Percentiles rank a stretch among this genome's conserved stretches.
phyloP scores from a whole-genome alignment of 352 stramenopile genomes.

The Phytophthora podocarpi region DNA sequence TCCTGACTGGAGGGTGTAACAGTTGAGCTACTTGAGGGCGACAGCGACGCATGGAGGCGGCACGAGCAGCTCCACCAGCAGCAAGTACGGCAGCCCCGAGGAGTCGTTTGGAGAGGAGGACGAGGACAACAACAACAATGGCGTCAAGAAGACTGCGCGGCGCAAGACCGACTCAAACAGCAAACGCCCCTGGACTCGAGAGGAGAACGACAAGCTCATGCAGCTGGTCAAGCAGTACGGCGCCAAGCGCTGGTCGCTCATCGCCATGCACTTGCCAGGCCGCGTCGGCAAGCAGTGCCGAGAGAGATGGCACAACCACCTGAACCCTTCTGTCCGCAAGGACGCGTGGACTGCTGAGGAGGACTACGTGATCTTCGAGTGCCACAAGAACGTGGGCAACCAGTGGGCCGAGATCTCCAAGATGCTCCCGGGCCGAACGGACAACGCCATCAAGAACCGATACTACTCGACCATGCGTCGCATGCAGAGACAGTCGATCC shows the following conservation, averaged over 20 bases:
- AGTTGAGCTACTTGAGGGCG: constrained; percentile 45
- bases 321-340: constrained; percentile 89
- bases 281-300: constrained; percentile 91
- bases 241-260: constrained; percentile 89
- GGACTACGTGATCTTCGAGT: constrained; percentile 91
- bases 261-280: constrained; percentile 87
- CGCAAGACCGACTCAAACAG: constrained; percentile 83
- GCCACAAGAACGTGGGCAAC: constrained; percentile 92
- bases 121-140: constrained; percentile 49
- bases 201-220: constrained; percentile 91
- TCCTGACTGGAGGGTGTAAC: neutral
- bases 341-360: constrained; percentile 91
- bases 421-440: constrained; percentile 88
- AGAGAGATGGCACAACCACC: constrained; percentile 90
- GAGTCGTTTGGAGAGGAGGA: constrained; percentile 78
- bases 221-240: constrained; percentile 91
- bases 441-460: constrained; percentile 93
- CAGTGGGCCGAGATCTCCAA: constrained; percentile 93
- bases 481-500: constrained; percentile 88
- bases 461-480: constrained; percentile 93
- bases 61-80: constrained; percentile 35
- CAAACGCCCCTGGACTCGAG: constrained; percentile 85
- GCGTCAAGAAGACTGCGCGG: constrained; percentile 20
- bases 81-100: constrained; percentile 46
- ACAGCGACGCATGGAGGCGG: constrained; percentile 17